Base-by-base conservation (phyloP, 1,139 yeast species). In the Lodderomyces orthopsilosis region DNA sequence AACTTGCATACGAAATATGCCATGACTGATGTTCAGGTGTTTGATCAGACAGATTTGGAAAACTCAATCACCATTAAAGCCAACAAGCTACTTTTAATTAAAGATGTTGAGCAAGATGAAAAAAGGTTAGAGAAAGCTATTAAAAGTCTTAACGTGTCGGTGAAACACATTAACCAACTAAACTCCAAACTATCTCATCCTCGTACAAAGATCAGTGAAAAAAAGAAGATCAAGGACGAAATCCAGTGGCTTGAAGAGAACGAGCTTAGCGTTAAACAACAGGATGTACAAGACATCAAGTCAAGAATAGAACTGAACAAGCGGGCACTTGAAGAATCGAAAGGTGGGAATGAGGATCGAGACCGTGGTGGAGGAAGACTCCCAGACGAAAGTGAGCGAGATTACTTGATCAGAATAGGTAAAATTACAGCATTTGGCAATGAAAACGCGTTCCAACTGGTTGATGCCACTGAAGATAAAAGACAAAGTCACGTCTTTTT, bases 371-470 rank as follows among this genome's bases (percentile, higher is more conserved):
- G 62, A 14, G 71, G 41, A 5, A 63, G 62, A 46, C 67, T 77
- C 6, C 79, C 85, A 0, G 86, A 79, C 18, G 98, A 93, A 57
- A 65, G 87, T 0, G 88, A 86, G 54, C 79, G 79, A 45, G 98
- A 91, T 43, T 93, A 66, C 57, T 69, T 93, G 49, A 78, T 93
- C 0, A 72, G 98, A 50, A 91, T 91, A 0, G 99, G 99, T 35
- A 84, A 89, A 59, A 81, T 90, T 45, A 93, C 99, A 0, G 98
- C 98, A 0, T 93, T 93, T 68, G 95, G 97, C 9, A 81, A 80
- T 35, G 70, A 80, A 15, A 71, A 75, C 30, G 79, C 77, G 4
- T 87, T 87, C 50, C 65, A 58, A 35, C 63, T 58, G 39, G 59
- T 50, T 8, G 55, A 54, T n/a, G 50, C 41, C 1, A 33, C 27